Base-by-base conservation (phyloP, 1,139 yeast genomes). In the Scheffersomyces parashehatae region DNA sequence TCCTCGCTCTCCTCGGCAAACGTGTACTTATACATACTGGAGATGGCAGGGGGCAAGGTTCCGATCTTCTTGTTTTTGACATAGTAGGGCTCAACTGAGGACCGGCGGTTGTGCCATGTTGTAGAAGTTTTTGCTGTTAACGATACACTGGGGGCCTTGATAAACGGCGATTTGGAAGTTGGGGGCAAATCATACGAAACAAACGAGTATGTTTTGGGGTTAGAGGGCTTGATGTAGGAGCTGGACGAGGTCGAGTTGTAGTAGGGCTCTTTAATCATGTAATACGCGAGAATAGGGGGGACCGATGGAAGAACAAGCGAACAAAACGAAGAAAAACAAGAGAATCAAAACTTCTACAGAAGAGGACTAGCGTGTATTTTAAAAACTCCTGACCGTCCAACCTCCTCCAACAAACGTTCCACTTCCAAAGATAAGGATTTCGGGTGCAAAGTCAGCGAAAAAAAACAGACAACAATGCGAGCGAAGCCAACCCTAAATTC, bases 51-150 rank as follows among this genome's bases (percentile, higher is more conserved):
- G 15, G 46, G 38, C 15, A 43, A 35, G 7, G 43, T 30, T 26
- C 35, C 42, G 9, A 37, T 28, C 32, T 40, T 39, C 9, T 30
- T 35, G 7, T 12, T 16, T 20, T 37, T 42, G 13, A 35, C 40
- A 16, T 44, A 44, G 33, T 44, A 44, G 5, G 47, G 47, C 8
- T 44, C 47, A 14, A 44, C 24, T 4, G 45, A 42, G 24, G 37
- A 39, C 11, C 42, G 33, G 13, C 45, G 33, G 16, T 14, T 15
- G 9, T 26, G 32, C 26, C 26, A 20, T 28, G n/a, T 8, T 11
- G 28, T 24, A 3, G 28, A 24, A 38, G 28, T 32, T 29, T 30
- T 29, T 16, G 33, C 36, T 5, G 28, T 28, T 31, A 29, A 12
- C 10, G 13, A 31, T 11, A 36, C 28, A 28, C 15, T 29, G 8